Evolutionary conservation across 768 basidiomycete species (phyloP).

Genomic region (Heimioporus sp.): DNA sequence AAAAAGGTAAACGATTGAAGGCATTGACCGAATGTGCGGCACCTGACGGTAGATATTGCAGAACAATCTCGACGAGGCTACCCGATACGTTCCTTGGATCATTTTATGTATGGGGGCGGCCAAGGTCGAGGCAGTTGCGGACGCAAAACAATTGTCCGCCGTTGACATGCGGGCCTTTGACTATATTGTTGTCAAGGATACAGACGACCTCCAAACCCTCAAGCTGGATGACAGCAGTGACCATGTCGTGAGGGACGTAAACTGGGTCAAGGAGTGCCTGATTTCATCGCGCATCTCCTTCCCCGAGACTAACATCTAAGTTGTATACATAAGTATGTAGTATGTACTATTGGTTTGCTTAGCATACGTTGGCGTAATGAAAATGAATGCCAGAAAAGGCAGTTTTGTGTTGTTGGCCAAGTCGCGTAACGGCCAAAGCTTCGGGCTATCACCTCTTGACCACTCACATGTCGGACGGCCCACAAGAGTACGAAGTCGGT

Average conservation of each 20-base stretch:
- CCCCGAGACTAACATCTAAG: constrained; percentile 14
- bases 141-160: constrained; percentile 34
- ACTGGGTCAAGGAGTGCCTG: constrained; percentile 79
- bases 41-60: constrained; percentile 9
- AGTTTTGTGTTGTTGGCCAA: constrained; percentile 12
- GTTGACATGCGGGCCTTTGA: constrained; percentile 42
- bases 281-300: constrained; percentile 56
- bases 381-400: constrained; percentile 11
- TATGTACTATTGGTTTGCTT: neutral
- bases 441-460: too few species aligned
- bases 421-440: neutral
- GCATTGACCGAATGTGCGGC: too few species aligned
- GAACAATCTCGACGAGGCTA: constrained; percentile 33
- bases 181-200: constrained; percentile 61
- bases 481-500: constrained; percentile 68
- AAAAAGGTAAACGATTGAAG: constrained; percentile 18
- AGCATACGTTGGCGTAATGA: neutral
- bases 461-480: constrained; percentile 19
- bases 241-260: constrained; percentile 48
- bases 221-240: constrained; percentile 12
- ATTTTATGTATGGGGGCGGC: constrained; percentile 77
- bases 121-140: constrained; percentile 61
- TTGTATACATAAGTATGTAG: constrained; percentile 1
- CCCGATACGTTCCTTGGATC: constrained; percentile 57
- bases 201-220: constrained; percentile 24